phyloP scores from a whole-genome alignment of 495 filamentous ascomycete species.

The Pyrenula aspistea region DNA sequence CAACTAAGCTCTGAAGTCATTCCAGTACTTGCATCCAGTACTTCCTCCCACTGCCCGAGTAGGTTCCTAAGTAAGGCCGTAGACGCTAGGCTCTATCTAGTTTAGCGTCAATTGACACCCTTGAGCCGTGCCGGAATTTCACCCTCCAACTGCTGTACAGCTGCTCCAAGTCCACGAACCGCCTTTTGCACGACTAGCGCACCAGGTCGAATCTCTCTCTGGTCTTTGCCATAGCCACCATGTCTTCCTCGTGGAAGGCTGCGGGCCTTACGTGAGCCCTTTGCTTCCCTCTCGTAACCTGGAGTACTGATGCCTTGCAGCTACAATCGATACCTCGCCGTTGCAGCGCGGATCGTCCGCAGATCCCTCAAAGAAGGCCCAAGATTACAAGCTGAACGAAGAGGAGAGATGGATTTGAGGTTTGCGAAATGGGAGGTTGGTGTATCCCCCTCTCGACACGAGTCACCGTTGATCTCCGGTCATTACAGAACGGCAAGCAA shows the following conservation, averaged over 20 bases:
- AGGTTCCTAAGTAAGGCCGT: too few relatives aligned
- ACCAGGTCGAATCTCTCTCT: too few relatives aligned
- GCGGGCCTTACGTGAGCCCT: conserved; percentile 80
- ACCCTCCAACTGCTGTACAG: too few relatives aligned
- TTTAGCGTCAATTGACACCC: too few relatives aligned
- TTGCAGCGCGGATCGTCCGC: conserved; percentile 48
- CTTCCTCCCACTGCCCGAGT: too few relatives aligned
- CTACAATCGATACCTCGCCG: conserved; percentile 44
- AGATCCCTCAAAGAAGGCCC: conserved; percentile 90
- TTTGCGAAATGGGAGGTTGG: conserved; percentile 96
- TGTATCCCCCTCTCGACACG: conserved; percentile 9
- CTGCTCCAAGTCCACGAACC: too few relatives aligned
- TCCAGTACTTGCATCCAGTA: too few relatives aligned
- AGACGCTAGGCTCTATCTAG: too few relatives aligned
- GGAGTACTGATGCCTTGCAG: conserved; percentile 20
- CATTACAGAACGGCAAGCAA: conserved; percentile 84
- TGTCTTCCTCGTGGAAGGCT: conserved; percentile 98
- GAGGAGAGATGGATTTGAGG: conserved; percentile 79
- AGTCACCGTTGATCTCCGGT: neutral
- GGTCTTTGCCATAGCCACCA: too few relatives aligned
- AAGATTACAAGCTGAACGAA: conserved; percentile 74
- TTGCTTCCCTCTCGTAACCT: conserved; percentile 5
- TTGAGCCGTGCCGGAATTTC: too few relatives aligned
- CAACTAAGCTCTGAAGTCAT: too few relatives aligned
- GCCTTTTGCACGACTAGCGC: too few relatives aligned